Conservation (phyloP, 1,284 basidiomycete genomes). For the Cryptococcus maquisensis region DNA sequence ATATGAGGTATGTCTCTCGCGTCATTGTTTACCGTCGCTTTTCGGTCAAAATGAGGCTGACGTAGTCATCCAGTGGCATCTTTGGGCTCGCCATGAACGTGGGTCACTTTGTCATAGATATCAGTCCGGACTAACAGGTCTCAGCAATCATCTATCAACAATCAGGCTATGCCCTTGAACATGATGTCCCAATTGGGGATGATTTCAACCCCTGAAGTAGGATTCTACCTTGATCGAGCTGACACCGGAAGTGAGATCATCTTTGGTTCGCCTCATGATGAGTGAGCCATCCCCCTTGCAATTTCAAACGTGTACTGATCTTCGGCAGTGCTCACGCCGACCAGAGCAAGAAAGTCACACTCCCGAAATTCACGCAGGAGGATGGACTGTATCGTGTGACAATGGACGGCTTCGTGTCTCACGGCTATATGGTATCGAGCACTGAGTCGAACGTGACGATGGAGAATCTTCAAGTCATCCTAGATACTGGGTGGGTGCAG, state of each 20-base stretch:
- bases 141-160: slow-evolving; percentile 6
- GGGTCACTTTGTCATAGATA: background rate
- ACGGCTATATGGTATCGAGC: background rate
- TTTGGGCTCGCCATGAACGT: slow-evolving; percentile 12
- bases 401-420: slow-evolving; percentile 7
- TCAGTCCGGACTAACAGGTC: background rate
- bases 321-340: slow-evolving; percentile 7
- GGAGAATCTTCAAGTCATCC: slow-evolving; percentile 9
- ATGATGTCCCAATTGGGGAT: background rate
- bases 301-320: background rate
- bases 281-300: background rate
- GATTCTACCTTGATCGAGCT: slow-evolving; percentile 13
- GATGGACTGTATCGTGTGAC: slow-evolving; percentile 9
- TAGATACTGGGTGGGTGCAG: slow-evolving; percentile 14
- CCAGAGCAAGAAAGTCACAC: slow-evolving; percentile 8
- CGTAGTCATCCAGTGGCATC: slow-evolving; percentile 4
- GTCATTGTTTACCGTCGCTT: background rate
- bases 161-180: slow-evolving; percentile 5
- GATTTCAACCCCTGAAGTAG: slow-evolving; percentile 10
- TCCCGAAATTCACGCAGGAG: background rate
- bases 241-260: slow-evolving; percentile 8
- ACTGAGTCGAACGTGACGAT: background rate
- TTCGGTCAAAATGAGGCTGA: background rate
- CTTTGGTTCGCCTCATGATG: slow-evolving; percentile 4
- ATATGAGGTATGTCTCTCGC: slow-evolving; percentile 13